phyloP scores from a whole-genome alignment of 2,329 filamentous ascomycete genomes.

The Colletotrichum sublineola region DNA sequence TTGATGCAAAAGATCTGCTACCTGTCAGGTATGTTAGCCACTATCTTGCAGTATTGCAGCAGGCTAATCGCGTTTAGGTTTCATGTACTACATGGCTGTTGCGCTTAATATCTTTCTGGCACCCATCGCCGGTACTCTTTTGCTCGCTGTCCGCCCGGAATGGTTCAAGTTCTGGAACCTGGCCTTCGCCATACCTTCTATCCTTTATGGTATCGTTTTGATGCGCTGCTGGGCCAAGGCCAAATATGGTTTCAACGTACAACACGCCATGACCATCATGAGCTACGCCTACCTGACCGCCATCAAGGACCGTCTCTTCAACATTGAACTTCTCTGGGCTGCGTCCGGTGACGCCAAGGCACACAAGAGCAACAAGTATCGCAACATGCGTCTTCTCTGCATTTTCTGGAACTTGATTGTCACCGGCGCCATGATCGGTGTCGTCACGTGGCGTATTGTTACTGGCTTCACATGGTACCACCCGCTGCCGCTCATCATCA shows the following conservation, averaged over 20 bases:
- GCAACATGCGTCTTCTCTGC: slow-evolving; percentile 57
- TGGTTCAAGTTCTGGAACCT: slow-evolving; percentile 60
- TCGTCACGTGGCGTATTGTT: slow-evolving; percentile 52
- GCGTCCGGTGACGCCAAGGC: slow-evolving; percentile 56
- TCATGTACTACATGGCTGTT: slow-evolving; percentile 57
- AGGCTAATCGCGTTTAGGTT: slow-evolving; percentile 43
- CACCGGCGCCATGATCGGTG: slow-evolving; percentile 52
- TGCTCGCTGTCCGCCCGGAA: slow-evolving; percentile 55
- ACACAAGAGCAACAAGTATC: slow-evolving; percentile 58
- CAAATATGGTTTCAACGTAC: slow-evolving; percentile 57
- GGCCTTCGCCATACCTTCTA: slow-evolving; percentile 57
- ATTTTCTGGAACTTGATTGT: slow-evolving; percentile 53
- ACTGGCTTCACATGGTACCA: slow-evolving; percentile 56
- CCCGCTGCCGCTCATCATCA: slow-evolving; percentile 53
- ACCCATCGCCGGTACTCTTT: slow-evolving; percentile 55
- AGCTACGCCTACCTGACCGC: slow-evolving; percentile 58
- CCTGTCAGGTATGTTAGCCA: slow-evolving; percentile 50
- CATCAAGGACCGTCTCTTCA: slow-evolving; percentile 57
- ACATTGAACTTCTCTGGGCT: slow-evolving; percentile 55
- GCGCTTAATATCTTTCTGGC: slow-evolving; percentile 57
- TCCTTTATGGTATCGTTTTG: slow-evolving; percentile 55
- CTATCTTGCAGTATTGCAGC: rapidly evolving
- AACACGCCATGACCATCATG: slow-evolving; percentile 57
- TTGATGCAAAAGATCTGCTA: slow-evolving; percentile 58
- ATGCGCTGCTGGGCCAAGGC: slow-evolving; percentile 57